Evolutionary conservation across 2,329 filamentous ascomycete species (phyloP).

Genomic region (Penicillium fuscoglaucum): DNA sequence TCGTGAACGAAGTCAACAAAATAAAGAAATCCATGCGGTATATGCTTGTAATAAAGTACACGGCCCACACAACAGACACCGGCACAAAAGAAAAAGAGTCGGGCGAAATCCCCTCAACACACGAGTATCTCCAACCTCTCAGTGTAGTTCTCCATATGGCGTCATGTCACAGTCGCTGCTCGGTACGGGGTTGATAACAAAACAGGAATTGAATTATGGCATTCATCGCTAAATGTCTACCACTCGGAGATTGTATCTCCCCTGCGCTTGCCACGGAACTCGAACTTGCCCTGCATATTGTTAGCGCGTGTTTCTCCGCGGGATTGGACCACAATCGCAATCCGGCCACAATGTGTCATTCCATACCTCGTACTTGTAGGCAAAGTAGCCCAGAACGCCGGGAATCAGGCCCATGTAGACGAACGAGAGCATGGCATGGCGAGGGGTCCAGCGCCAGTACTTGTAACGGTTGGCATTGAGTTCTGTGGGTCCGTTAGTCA

Average conservation of each 20-base stretch:
- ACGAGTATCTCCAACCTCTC: not conserved
- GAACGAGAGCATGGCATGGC: constrained; percentile 77
- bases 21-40: constrained; percentile 34
- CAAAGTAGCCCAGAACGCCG: constrained; percentile 66
- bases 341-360: not conserved
- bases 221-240: constrained; percentile 47
- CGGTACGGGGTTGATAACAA: not conserved
- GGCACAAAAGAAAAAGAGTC: constrained; percentile 10
- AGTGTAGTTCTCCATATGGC: not conserved
- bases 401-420: constrained; percentile 76
- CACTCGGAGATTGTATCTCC: constrained; percentile 83
- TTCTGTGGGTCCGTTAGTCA: constrained; percentile 53
- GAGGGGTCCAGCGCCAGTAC: constrained; percentile 91
- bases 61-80: constrained; percentile 17
- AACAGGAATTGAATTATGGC: constrained; percentile 8
- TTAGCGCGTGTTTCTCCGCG: constrained; percentile 16
- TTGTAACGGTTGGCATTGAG: constrained; percentile 83
- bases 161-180: not conserved
- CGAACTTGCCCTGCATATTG: constrained; percentile 71
- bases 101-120: not conserved
- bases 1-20: not conserved
- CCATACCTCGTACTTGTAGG: constrained; percentile 84
- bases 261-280: constrained; percentile 82
- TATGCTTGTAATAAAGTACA: constrained; percentile 37
- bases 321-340: not conserved